Evolutionary conservation across 371 early-diverging fungal species (phyloP).

Genomic region (Mortierella sp.): DNA sequence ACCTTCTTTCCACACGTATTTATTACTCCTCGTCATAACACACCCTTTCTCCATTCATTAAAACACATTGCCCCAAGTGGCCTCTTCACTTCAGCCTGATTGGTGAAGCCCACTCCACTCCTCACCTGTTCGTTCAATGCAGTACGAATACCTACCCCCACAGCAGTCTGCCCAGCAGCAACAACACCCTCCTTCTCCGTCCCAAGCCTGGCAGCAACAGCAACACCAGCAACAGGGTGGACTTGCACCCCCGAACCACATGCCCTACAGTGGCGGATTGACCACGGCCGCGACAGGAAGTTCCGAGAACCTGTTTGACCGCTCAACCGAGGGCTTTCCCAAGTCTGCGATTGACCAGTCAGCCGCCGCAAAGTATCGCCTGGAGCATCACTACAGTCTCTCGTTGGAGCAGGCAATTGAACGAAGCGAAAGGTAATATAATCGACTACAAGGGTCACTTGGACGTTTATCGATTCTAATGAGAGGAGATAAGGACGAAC

Average conservation of each 20-base stretch:
- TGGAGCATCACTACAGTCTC: slow-evolving; percentile 92
- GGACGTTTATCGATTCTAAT: not conserved
- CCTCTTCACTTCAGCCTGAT: not conserved
- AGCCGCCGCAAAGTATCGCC: slow-evolving; percentile 86
- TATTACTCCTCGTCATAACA: not conserved
- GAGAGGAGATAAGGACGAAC: not conserved
- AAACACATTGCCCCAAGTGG: not conserved
- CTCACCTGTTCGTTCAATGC: slow-evolving; percentile 13
- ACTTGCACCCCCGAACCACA: slow-evolving; percentile 11
- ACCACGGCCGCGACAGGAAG: slow-evolving; percentile 28
- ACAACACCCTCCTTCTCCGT: slow-evolving; percentile 14
- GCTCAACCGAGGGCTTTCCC: slow-evolving; percentile 78
- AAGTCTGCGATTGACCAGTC: slow-evolving; percentile 86
- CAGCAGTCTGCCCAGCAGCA: slow-evolving; percentile 22
- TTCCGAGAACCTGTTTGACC: slow-evolving; percentile 53
- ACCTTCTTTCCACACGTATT: not conserved
- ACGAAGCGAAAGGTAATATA: slow-evolving; percentile 80
- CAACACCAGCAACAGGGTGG: slow-evolving; percentile 12
- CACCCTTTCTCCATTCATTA: slow-evolving; percentile 6
- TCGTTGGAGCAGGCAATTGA: slow-evolving; percentile 91
- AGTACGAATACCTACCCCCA: slow-evolving; percentile 30
- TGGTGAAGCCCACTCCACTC: not conserved
- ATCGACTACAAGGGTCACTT: not conserved
- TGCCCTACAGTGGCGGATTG: slow-evolving; percentile 35
- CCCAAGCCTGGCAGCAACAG: slow-evolving; percentile 17